phyloP scores from a whole-genome alignment of 129 eudicot species.

The Chrysanthemum makinoi region DNA sequence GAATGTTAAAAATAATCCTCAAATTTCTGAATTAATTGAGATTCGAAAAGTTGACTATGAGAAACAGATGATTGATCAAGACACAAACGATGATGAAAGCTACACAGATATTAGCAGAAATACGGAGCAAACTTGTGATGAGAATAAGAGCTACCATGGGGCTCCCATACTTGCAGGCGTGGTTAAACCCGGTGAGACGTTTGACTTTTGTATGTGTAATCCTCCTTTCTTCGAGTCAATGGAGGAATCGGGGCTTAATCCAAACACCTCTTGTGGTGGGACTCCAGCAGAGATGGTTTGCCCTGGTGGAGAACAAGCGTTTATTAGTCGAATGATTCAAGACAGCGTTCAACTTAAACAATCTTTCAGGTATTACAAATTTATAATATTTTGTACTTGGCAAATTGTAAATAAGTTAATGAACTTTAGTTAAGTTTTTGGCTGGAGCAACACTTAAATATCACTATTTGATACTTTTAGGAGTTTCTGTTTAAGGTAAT shows the following conservation, averaged over 20 bases:
- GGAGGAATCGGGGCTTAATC: constrained; percentile 86
- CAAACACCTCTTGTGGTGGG: constrained; percentile 98
- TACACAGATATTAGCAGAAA: neutral
- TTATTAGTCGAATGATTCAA: constrained; percentile 70
- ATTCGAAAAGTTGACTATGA: constrained; percentile 58
- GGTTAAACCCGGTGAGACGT: constrained; percentile 65
- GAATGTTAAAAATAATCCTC: constrained; percentile 81
- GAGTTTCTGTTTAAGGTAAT: too few species aligned
- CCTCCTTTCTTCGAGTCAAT: constrained; percentile 95
- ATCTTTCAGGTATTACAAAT: constrained; percentile 52
- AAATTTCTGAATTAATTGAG: constrained; percentile 66
- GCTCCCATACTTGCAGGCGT: constrained; percentile 71
- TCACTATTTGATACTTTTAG: too few species aligned
- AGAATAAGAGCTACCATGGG: constrained; percentile 42
- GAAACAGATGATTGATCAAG: constrained; percentile 15
- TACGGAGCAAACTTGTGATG: neutral
- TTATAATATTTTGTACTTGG: neutral
- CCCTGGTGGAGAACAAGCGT: constrained; percentile 91
- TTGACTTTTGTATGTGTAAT: constrained; percentile 98
- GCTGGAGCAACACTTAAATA: too few species aligned
- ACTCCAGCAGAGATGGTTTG: constrained; percentile 92
- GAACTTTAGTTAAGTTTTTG: too few species aligned
- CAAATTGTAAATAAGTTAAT: too few species aligned
- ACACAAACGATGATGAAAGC: constrained; percentile 24
- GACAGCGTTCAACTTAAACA: constrained; percentile 71